Evolutionary conservation across 805 yeast genomes (phyloP).

Genomic region (Kregervanrija pseudodelftensis): DNA sequence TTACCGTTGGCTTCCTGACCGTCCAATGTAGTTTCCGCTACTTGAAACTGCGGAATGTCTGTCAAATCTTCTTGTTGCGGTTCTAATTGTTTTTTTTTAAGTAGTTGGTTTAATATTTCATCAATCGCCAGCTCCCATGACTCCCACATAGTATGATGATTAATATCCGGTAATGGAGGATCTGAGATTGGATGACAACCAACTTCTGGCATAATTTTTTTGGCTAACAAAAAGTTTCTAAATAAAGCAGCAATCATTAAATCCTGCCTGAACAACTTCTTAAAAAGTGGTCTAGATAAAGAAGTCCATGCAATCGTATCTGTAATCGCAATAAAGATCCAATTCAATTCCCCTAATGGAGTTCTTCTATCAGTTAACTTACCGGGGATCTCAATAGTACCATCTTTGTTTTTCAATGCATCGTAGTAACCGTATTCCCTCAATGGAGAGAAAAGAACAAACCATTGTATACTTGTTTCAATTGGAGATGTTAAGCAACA

Average conservation of each 20-base stretch:
- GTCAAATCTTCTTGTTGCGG: constrained; percentile 16
- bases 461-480: constrained; percentile 88
- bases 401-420: constrained; percentile 40
- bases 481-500: constrained; percentile 95
- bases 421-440: constrained; percentile 43
- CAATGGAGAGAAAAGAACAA: constrained; percentile 74
- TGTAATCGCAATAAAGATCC: constrained; percentile 97
- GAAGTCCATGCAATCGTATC: constrained; percentile 98
- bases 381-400: constrained; percentile 76
- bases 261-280: constrained; percentile 87
- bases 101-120: constrained; percentile 74
- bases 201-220: constrained; percentile 85
- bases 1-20: constrained; percentile 1
- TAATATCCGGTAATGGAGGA: constrained; percentile 83
- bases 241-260: constrained; percentile 94
- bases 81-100: constrained; percentile 31
- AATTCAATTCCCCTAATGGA: constrained; percentile 90
- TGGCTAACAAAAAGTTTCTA: constrained; percentile 86
- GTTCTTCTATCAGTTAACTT: constrained; percentile 87
- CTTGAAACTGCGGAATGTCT: constrained; percentile 27
- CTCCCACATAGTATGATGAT: constrained; percentile 91
- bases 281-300: constrained; percentile 79
- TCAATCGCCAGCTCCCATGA: constrained; percentile 97
- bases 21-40: constrained; percentile 12
- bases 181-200: constrained; percentile 93